Conservation (phyloP, 768 basidiomycete species). For the Lactarius akahatsu region DNA sequence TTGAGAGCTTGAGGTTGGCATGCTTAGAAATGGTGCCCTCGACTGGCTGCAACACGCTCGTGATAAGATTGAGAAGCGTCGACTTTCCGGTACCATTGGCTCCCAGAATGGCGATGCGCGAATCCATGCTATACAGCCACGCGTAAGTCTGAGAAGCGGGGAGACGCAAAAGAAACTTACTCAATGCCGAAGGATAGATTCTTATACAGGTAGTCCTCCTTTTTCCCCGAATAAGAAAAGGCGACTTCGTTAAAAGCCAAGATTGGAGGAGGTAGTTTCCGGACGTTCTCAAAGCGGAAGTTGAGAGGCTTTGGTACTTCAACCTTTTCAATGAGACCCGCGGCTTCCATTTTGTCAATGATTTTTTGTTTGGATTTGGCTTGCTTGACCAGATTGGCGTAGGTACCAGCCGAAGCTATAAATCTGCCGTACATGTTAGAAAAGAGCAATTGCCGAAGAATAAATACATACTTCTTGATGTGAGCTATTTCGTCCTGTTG, state of each 20-base stretch:
- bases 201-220: slow-evolving; percentile 83
- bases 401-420: slow-evolving; percentile 99
- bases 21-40: slow-evolving; percentile 91
- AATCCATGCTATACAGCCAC: slow-evolving; percentile 69
- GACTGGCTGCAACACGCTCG: slow-evolving; percentile 69
- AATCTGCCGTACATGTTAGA: slow-evolving; percentile 50
- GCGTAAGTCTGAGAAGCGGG: slow-evolving; percentile 16
- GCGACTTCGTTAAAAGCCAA: slow-evolving; percentile 95
- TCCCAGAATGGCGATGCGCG: slow-evolving; percentile 92
- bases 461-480: slow-evolving; percentile 82
- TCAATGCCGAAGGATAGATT: slow-evolving; percentile 97
- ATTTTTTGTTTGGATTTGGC: slow-evolving; percentile 99
- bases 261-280: slow-evolving; percentile 93
- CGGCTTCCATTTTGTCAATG: slow-evolving; percentile 99
- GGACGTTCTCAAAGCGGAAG: slow-evolving; percentile 96
- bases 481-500: slow-evolving; percentile 98
- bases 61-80: slow-evolving; percentile 89
- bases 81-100: slow-evolving; percentile 96
- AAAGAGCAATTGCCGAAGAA: neutral
- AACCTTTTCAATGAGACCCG: slow-evolving; percentile 91
- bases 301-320: slow-evolving; percentile 69
- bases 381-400: slow-evolving; percentile 97
- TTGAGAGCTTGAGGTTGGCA: slow-evolving; percentile 87
- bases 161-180: slow-evolving; percentile 44
- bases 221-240: slow-evolving; percentile 92